Evolutionary conservation across 331 rosid species (phyloP).

Genomic region (Saraca asoca): DNA sequence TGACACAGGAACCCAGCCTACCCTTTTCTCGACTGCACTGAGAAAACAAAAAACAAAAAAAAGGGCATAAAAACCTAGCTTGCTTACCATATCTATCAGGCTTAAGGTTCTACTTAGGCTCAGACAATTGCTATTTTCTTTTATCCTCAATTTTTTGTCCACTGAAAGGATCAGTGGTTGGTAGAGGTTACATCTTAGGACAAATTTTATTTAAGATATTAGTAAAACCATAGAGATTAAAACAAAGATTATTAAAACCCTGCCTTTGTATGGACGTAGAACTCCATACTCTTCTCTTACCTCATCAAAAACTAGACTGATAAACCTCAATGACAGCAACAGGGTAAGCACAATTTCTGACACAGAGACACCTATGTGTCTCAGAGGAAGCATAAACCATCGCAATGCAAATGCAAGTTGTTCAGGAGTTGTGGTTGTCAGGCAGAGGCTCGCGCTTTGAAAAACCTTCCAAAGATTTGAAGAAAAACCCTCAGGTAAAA

Average conservation of each 20-base stretch:
- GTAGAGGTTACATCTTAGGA: neutral
- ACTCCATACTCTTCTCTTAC: constrained; percentile 44
- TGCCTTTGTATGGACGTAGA: neutral
- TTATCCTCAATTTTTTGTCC: neutral
- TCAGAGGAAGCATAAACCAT: constrained; percentile 92
- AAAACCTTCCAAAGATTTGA: constrained; percentile 66
- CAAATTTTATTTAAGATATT: constrained; percentile 26
- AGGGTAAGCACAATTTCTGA: constrained; percentile 91
- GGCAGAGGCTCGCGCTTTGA: constrained; percentile 98
- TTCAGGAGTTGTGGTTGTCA: constrained; percentile 90
- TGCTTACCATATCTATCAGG: neutral
- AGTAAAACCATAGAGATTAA: constrained; percentile 5
- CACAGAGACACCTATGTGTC: constrained; percentile 77
- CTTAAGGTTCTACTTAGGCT: neutral
- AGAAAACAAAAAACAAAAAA: no score
- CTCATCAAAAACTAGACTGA: constrained; percentile 93
- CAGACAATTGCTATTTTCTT: neutral
- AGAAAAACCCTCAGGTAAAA: constrained; percentile 36
- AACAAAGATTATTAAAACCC: constrained; percentile 8
- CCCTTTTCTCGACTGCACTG: no score
- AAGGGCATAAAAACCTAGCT: neutral
- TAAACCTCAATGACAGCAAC: constrained; percentile 86
- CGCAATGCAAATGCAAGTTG: constrained; percentile 85
- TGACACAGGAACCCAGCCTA: no score
- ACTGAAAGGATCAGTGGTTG: constrained; percentile 3